Conservation (phyloP, 2,329 filamentous ascomycete species). For the Penicillium sp. region DNA sequence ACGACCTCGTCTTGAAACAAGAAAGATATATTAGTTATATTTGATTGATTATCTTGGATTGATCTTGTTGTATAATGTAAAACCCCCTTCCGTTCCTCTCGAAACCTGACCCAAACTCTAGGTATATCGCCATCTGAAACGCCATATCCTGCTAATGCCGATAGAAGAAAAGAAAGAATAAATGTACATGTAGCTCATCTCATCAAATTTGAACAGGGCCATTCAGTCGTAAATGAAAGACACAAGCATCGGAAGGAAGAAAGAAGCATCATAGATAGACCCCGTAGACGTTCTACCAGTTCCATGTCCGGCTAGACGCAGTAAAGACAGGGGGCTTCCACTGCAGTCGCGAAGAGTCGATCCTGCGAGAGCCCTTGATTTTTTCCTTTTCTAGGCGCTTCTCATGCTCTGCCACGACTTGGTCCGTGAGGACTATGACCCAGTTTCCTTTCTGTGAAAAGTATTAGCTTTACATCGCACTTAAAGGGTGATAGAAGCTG, state of each 20-base stretch:
- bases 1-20: too few relatives aligned
- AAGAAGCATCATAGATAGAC: background rate
- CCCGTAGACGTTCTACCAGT: conserved; percentile 68
- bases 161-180: background rate
- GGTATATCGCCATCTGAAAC: conserved; percentile 15
- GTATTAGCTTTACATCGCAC: conserved; percentile 22
- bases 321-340: conserved; percentile 98
- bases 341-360: conserved; percentile 78
- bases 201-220: background rate
- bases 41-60: too few relatives aligned
- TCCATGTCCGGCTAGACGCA: conserved; percentile 89
- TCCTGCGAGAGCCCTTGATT: conserved; percentile 72
- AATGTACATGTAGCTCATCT: conserved; percentile 1
- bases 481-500: background rate
- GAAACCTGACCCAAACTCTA: conserved; percentile 9
- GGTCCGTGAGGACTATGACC: conserved; percentile 89
- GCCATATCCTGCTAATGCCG: conserved; percentile 15
- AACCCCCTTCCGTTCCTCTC: background rate
- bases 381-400: conserved; percentile 80
- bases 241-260: conserved; percentile 3
- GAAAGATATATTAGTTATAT: too few relatives aligned
- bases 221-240: background rate
- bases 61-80: background rate
- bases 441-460: conserved; percentile 77
- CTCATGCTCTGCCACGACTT: conserved; percentile 71